Conservation (phyloP, 768 basidiomycete genomes). For the Candolleomyces aberdarensis region DNA sequence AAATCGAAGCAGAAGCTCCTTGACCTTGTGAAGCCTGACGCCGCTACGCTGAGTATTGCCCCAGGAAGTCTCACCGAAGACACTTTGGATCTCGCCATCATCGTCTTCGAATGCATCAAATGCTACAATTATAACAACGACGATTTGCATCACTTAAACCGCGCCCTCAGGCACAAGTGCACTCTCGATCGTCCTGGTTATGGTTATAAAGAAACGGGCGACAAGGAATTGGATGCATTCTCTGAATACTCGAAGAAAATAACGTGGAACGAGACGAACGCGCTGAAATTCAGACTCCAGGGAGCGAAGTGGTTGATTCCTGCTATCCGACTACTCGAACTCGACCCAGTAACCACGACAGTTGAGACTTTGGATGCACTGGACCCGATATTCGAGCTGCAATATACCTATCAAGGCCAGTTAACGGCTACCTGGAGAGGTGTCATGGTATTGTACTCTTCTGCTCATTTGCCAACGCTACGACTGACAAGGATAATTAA, state of each 20-base stretch:
- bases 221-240: background rate
- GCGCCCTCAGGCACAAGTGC: background rate
- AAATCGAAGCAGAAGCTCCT: background rate
- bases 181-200: background rate
- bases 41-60: background rate
- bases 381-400: background rate
- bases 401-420: background rate
- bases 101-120: background rate
- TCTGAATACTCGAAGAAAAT: background rate
- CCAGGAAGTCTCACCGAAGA: background rate
- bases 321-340: background rate
- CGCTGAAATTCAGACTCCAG: background rate
- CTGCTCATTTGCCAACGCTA: background rate
- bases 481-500: background rate
- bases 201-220: background rate
- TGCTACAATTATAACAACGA: background rate
- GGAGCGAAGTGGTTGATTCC: background rate
- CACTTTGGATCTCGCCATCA: background rate
- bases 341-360: background rate
- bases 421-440: background rate
- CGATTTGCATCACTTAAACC: background rate
- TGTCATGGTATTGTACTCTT: background rate
- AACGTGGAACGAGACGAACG: background rate
- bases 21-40: background rate
- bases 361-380: background rate